Evolutionary conservation across 2,329 filamentous ascomycete genomes (phyloP).

Genomic region (Cylindrodendrum hubeiense): DNA sequence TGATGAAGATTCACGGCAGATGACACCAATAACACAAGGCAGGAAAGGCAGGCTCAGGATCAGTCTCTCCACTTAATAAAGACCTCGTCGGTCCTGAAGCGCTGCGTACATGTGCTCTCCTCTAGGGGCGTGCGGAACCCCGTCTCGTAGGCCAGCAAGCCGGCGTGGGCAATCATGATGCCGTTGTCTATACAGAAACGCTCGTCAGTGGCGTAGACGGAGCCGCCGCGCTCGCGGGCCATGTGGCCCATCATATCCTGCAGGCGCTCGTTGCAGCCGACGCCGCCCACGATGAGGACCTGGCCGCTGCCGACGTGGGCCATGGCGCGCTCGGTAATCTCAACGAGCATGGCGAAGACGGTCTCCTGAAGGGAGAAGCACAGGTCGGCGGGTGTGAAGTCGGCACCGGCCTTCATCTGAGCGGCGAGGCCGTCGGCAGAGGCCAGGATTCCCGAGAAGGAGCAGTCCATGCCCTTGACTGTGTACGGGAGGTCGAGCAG

Average conservation of each 20-base stretch:
- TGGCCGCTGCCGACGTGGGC: conserved; percentile 92
- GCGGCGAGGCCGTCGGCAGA: conserved; percentile 84
- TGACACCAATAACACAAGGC: conserved; percentile 6
- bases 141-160: conserved; percentile 84
- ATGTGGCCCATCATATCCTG: conserved; percentile 99
- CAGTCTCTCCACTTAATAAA: conserved; percentile 82
- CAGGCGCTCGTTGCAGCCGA: conserved; percentile 92
- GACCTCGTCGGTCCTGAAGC: conserved; percentile 87
- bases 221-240: conserved; percentile 89
- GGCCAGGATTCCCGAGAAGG: conserved; percentile 92
- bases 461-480: conserved; percentile 99
- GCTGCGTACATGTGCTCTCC: conserved; percentile 87
- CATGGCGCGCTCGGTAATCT: conserved; percentile 99
- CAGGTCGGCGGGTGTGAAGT: conserved; percentile 84
- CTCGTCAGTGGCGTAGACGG: conserved; percentile 95
- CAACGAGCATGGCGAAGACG: conserved; percentile 95
- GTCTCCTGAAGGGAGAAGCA: conserved; percentile 98
- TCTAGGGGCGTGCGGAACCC: conserved; percentile 82
- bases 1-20: conserved; percentile 7
- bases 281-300: conserved; percentile 94
- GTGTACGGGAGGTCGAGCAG: conserved; percentile 93
- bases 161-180: conserved; percentile 98
- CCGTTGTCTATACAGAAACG: conserved; percentile 99
- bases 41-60: conserved; percentile 28
- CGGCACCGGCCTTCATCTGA: conserved; percentile 66